Base-by-base conservation (phyloP, 176 grass and related monocot species). In the Oryza rufipogon region DNA sequence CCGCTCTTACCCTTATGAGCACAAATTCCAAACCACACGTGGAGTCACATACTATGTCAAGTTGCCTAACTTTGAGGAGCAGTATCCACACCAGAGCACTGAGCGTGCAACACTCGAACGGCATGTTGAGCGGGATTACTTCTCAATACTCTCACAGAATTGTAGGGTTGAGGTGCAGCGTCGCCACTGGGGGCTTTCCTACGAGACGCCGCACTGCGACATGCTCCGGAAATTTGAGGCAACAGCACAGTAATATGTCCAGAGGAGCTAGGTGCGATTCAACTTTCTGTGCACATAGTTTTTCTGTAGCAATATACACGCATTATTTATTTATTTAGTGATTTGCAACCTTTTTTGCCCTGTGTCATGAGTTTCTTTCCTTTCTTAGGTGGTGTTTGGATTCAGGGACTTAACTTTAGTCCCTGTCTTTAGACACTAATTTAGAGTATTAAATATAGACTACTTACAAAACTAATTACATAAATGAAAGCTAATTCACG, bases 101-200 rank as follows among this genome's bases (percentile, higher is more conserved):
- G 84, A 94, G 47, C 85, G 93, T 61, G 84, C 74, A 0, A 64
- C 87, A 11, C 48, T 99, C 25, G 96, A 99, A 67, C 85, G 90
- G 46, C 85, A 88, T 74, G 79, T 99, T 80, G 93, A 94, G 79
- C 91, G 91, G 79, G 96, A 99, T 20, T 96, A 99, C 80, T 85
- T 86, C 70, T 83, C 83, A 19, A 74, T 91, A 74, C 23, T 99
- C 28, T 54, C 83, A 2, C 91, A 96, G 79, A 91, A 99, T 82
- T 99, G 96, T 77, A 92, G 93, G 84, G 66, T 70, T 26, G 96
- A 99, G 86, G 25, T 94, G 71, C 96, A 99, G 84, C 89, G 96
- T 70, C 91, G 89, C 9, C 96, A 99, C 26, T 99, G 96, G 96
- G 93, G 93, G 0, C 28, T 90, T 32, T 80, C 91, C 7, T 80